Evolutionary conservation across 345 rosid species (phyloP).

Genomic region (Eucalyptus melliodora): DNA sequence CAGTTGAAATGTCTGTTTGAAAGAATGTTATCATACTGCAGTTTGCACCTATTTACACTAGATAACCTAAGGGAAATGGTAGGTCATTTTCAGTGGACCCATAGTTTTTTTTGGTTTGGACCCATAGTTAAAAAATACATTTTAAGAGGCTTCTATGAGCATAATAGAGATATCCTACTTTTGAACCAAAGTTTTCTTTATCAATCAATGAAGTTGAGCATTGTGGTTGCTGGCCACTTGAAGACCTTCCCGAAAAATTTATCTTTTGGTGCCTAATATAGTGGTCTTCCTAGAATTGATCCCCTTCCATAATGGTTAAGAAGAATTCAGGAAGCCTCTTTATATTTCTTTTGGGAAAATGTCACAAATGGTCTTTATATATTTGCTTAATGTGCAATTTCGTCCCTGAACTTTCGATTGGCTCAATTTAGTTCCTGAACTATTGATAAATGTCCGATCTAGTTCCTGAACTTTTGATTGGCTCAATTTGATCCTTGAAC

Average conservation of each 20-base stretch:
- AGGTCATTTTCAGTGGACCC: neutral
- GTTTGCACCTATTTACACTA: neutral
- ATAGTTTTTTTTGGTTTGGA: too few relatives aligned
- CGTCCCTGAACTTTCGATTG: too few relatives aligned
- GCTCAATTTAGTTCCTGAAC: too few relatives aligned
- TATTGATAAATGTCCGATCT: too few relatives aligned
- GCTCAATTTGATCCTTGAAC: too few relatives aligned
- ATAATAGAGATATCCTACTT: neutral
- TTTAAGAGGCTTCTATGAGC: neutral
- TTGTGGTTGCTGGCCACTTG: neutral
- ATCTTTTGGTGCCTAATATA: neutral
- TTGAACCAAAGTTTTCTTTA: neutral
- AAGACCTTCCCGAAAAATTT: neutral
- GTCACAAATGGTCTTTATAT: too few relatives aligned
- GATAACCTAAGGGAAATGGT: neutral
- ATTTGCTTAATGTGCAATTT: too few relatives aligned
- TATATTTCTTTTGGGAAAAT: too few relatives aligned
- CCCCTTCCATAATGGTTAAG: too few relatives aligned
- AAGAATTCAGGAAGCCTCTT: too few relatives aligned
- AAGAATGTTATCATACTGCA: neutral
- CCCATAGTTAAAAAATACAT: neutral
- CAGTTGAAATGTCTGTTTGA: neutral
- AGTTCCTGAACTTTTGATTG: too few relatives aligned
- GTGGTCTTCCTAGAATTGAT: neutral
- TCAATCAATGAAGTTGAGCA: neutral